These are phyloP conservation scores for Ganoderma sinense DNA, from an alignment of 1,284 basidiomycete species.

Conservation along the genomic window DNA sequence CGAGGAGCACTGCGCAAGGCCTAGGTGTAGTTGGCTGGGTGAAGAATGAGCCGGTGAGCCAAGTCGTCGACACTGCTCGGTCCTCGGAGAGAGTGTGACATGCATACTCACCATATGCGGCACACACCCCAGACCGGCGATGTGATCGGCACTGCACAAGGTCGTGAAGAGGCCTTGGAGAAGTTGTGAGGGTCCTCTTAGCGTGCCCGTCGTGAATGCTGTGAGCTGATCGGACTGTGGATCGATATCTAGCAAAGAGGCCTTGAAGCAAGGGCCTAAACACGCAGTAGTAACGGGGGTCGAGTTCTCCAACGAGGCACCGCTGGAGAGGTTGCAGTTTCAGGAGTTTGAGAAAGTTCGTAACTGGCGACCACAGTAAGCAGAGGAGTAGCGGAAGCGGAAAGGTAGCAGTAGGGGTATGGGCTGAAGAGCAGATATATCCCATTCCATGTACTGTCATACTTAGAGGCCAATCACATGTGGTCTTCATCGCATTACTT, in stretches of 20 bases:
- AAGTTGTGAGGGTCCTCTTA: slow-evolving; percentile 33
- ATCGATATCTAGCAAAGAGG: slow-evolving; percentile 35
- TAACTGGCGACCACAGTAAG: slow-evolving; percentile 8
- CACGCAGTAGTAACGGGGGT: slow-evolving; percentile 34
- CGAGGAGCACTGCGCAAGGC: slow-evolving; percentile 33
- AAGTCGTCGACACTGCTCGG: not conserved
- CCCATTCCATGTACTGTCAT: too few relatives aligned
- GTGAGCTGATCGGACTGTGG: not conserved
- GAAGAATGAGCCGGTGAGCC: slow-evolving; percentile 37
- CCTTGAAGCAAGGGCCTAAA: slow-evolving; percentile 32
- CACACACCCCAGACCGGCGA: slow-evolving; percentile 31
- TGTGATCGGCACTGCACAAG: slow-evolving; percentile 40
- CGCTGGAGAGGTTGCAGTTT: slow-evolving; percentile 33
- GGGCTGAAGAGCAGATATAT: too few relatives aligned
- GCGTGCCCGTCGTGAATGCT: not conserved
- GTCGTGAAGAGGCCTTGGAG: slow-evolving; percentile 28
- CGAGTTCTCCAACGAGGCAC: slow-evolving; percentile 33
- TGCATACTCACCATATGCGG: not conserved
- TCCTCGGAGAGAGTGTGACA: not conserved
- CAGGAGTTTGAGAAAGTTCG: slow-evolving; percentile 32
- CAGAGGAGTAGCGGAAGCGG: too few relatives aligned
- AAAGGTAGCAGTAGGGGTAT: too few relatives aligned
- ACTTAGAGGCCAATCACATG: too few relatives aligned
- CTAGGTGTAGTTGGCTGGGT: slow-evolving; percentile 42
- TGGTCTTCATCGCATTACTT: too few relatives aligned